Evolutionary conservation across 768 basidiomycete genomes (phyloP).

Genomic region (Lactifluus hygrophoroides): DNA sequence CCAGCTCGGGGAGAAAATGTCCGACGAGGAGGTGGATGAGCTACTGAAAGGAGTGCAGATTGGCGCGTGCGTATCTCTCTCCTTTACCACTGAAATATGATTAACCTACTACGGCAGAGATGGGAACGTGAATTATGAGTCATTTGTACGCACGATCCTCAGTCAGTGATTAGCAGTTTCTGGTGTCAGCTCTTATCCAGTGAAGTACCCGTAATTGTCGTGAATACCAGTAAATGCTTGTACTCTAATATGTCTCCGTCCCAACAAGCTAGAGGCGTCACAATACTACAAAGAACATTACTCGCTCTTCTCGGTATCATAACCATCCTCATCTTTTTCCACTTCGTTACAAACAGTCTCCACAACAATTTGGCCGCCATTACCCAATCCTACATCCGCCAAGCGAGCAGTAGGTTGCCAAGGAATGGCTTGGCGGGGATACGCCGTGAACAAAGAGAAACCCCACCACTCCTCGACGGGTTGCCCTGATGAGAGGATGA

Average conservation of each 20-base stretch:
- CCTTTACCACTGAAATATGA: conserved; percentile 1
- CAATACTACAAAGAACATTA: neutral
- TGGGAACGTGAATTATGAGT: conserved; percentile 96
- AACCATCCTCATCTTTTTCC: conserved; percentile 16
- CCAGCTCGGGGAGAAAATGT: conserved; percentile 97
- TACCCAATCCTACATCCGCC: conserved; percentile 19
- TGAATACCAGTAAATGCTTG: conserved; percentile 1
- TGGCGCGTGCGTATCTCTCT: conserved; percentile 51
- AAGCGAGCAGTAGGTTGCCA: conserved; percentile 30
- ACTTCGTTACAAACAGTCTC: conserved; percentile 10
- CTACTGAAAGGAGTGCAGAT: conserved; percentile 93
- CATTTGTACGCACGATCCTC: conserved; percentile 90
- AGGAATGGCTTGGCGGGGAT: conserved; percentile 57
- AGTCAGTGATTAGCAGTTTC: conserved; percentile 50
- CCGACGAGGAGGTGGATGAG: conserved; percentile 96
- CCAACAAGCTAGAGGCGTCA: neutral
- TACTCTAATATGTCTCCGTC: neutral
- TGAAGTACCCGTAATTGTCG: neutral
- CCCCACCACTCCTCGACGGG: conserved; percentile 52
- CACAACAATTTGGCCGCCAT: conserved; percentile 28
- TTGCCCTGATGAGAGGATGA: conserved; percentile 22
- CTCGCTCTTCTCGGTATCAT: conserved; percentile 20
- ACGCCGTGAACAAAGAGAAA: conserved; percentile 60
- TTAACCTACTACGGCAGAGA: conserved; percentile 47
- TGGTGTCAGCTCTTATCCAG: neutral